Evolutionary conservation across 345 rosid genomes (phyloP), one percentile per base, ranked within the genome.

Genomic region (Citrus mangshanensis): DNA sequence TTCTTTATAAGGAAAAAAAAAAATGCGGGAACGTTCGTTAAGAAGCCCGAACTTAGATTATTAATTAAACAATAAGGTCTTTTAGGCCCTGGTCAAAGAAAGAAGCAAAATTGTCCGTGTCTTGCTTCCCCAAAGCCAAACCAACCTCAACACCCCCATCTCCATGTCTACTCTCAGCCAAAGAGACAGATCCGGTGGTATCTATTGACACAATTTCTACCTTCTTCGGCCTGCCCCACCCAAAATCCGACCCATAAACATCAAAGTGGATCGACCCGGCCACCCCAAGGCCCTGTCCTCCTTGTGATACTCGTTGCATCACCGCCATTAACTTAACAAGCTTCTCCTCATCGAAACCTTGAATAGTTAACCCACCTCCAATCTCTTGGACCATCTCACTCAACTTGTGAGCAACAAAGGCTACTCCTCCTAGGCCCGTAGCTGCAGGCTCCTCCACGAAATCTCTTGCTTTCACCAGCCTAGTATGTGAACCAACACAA

Each of bases 121-220:
- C 82, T 42, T 80, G 75, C 18, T 65, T 78, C 25, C 18, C 56
- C 40, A 85, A 74, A 13, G 58, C 84, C 69, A 82, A 18, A 16
- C 88, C 86, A 65, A 82, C 27, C 65, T 82, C 87, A 38, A 70
- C 64, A 3, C 87, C 85, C 4, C 4, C 77, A 0, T 58, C 54
- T 22, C 66, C 79, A 30, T 72, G 82, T 69, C 70, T 75, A 27
- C 79, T 82, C 25, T 78, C 84, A 0, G 81, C 66, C 80, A 80
- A 10, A 2, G 84, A 67, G 62, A 80, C 25, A 4, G 80, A 37
- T 38, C 73, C 82, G 32, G 40, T 75, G 70, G 27, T 28, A 69
- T 76, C 84, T 27, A 74, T 72, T 5, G 84, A 79, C 16, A 77
- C 78, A 25, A 83, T 28, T 35, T 73, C 86, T 58, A 83, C 86